Conservation (phyloP, 306 rosid species). For the Dalbergia oliveri region DNA sequence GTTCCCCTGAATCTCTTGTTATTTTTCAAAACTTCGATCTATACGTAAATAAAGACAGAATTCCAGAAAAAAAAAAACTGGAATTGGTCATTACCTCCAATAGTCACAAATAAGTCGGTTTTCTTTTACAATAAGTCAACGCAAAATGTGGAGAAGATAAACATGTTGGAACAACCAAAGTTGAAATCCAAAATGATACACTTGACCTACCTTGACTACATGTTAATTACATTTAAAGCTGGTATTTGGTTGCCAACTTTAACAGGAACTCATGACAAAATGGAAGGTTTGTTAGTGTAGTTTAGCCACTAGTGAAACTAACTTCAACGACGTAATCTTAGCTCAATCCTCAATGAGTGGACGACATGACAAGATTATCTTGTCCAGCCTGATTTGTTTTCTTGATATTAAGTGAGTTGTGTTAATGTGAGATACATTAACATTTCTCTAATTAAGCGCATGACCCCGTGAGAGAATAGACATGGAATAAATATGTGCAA, state of each 20-base stretch:
- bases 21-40: slow-evolving; percentile 1
- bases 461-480: not conserved
- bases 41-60: slow-evolving; percentile 7
- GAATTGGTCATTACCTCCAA: slow-evolving; percentile 19
- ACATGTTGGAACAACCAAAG: slow-evolving; percentile 3
- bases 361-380: not conserved
- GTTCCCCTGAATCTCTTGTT: not conserved
- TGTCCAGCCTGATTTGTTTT: not conserved
- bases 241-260: slow-evolving; percentile 28
- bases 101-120: not conserved
- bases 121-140: not conserved
- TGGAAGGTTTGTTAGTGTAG: not conserved
- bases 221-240: not conserved
- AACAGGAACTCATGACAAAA: not conserved
- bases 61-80: not conserved
- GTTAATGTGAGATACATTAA: no score
- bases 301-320: not conserved
- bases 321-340: not conserved
- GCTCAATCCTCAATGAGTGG: not conserved
- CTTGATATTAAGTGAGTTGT: not conserved
- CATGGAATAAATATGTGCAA: no score
- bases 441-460: not conserved
- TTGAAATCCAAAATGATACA: slow-evolving; percentile 12
- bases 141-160: slow-evolving; percentile 12
- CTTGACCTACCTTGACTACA: slow-evolving; percentile 1